These are phyloP conservation scores for Tolypocladium ovalisporum DNA, from an alignment of 2,329 filamentous ascomycete species.

Conservation along the genomic window DNA sequence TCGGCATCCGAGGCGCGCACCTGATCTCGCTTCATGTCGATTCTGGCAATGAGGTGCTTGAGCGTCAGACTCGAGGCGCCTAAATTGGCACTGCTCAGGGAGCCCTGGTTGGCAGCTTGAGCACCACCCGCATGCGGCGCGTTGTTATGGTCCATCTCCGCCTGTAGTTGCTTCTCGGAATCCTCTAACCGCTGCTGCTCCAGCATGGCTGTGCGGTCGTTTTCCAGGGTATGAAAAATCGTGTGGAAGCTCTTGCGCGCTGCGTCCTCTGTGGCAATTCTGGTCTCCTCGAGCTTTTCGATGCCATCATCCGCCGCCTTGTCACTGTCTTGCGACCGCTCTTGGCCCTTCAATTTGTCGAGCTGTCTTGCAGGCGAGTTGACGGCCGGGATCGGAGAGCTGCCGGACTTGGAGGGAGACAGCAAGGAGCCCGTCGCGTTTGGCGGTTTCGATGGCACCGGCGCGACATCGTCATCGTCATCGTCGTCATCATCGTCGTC, in stretches of 20 bases:
- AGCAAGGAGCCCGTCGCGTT: slow-evolving; percentile 47
- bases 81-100: slow-evolving; percentile 85
- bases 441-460: slow-evolving; percentile 41
- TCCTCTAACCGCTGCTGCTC: slow-evolving; percentile 96
- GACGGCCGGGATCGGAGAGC: slow-evolving; percentile 51
- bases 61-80: slow-evolving; percentile 92
- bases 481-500: slow-evolving; percentile 78
- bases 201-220: slow-evolving; percentile 90
- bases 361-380: slow-evolving; percentile 48
- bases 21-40: slow-evolving; percentile 83
- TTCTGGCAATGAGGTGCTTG: slow-evolving; percentile 92
- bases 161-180: slow-evolving; percentile 89
- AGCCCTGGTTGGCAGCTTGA: slow-evolving; percentile 62
- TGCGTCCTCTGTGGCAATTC: slow-evolving; percentile 79
- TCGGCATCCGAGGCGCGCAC: slow-evolving; percentile 90
- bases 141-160: slow-evolving; percentile 71
- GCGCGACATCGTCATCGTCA: slow-evolving; percentile 54
- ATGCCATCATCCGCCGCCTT: slow-evolving; percentile 80
- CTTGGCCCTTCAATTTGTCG: slow-evolving; percentile 41
- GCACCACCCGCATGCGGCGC: slow-evolving; percentile 38
- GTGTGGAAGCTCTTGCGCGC: slow-evolving; percentile 87
- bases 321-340: slow-evolving; percentile 38
- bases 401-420: slow-evolving; percentile 61
- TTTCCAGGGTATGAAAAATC: slow-evolving; percentile 89
- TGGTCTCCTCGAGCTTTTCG: slow-evolving; percentile 85